Evolutionary conservation across 352 stramenopile species (phyloP), one percentile per base, ranked within the genome.

Genomic region (Globisporangium megalacanthum): DNA sequence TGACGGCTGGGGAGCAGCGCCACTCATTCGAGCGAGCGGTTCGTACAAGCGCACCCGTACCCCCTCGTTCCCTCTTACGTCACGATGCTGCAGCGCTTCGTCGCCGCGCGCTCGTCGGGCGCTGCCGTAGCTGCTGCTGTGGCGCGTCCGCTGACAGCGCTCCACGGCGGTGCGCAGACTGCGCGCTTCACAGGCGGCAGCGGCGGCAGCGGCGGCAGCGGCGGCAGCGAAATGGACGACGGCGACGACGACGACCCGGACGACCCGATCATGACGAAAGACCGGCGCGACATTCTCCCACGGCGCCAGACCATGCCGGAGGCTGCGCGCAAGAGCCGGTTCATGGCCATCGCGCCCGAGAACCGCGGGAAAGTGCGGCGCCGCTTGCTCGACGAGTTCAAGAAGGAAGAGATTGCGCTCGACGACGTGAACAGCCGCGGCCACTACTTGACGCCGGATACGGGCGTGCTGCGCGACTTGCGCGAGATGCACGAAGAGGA

Each of bases 311-410:
- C 60, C 39, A 89, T 89, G 73, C 83, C 82, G 3, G 80, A 83
- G 55, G 82, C 79, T 22, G 79, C 83, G 42, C 76, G 71, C 57
- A 89, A 90, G 72, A 88, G 69, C 65, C 82, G 79, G 53, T 92
- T 89, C 65, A 83, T 86, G 72, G 64, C 66, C 15, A 69, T 92
- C 42, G 61, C 79, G 9, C 83, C 83, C 10, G 79, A 92, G 64
- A 89, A 90, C 66, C 73, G 75, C 52, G 79, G 79, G 61, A 85
- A 88, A 57, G 75, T 88, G 60, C 83, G 83, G 69, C 83, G 83
- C 22, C 77, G 79, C 37, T 74, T 92, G 19, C 63, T 92, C 49
- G 79, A 92, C 55, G 78, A 89, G 70, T 90, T 89, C 69, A 88
- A 89, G 62, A 80, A 83, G 62, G 73, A 84, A 48, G 63, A 81